A percentile compares a stretch with the other conserved stretches of the same genome.
Evolutionary conservation across 345 rosid genomes (phyloP).

Genomic region (Brassica nigra): DNA sequence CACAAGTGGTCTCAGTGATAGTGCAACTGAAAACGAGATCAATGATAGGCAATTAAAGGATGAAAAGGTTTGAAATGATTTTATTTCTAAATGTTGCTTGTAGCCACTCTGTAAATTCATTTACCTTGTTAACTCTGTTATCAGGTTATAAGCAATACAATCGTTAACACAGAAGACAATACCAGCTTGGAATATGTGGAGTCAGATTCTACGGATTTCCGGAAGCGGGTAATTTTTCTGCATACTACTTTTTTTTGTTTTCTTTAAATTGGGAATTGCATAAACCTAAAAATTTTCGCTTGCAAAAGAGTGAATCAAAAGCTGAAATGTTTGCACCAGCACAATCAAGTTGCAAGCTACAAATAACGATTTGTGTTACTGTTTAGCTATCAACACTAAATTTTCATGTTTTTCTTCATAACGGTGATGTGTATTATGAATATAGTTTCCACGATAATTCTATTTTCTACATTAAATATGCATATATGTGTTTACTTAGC

Average conservation of each 20-base stretch:
- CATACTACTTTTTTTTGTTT: not conserved
- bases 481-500: constrained; percentile 3
- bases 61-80: constrained; percentile 58
- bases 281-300: not conserved
- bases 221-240: constrained; percentile 60
- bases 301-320: not conserved
- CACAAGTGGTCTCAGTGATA: constrained; percentile 45
- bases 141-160: constrained; percentile 53
- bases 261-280: constrained; percentile 1
- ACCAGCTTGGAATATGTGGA: constrained; percentile 55
- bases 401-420: not conserved
- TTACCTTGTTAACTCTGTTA: constrained; percentile 29
- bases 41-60: constrained; percentile 66
- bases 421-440: not conserved
- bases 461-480: not conserved
- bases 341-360: constrained; percentile 3
- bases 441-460: constrained; percentile 8
- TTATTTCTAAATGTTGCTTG: not conserved
- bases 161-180: constrained; percentile 58
- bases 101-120: constrained; percentile 6
- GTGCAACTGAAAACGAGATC: constrained; percentile 63
- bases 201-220: constrained; percentile 79
- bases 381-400: not conserved
- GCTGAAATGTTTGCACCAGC: constrained; percentile 10
- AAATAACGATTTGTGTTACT: not conserved